These are phyloP conservation scores for Alternaria sp. DNA, from an alignment of 2,329 filamentous ascomycete species.

Conservation along the genomic window DNA sequence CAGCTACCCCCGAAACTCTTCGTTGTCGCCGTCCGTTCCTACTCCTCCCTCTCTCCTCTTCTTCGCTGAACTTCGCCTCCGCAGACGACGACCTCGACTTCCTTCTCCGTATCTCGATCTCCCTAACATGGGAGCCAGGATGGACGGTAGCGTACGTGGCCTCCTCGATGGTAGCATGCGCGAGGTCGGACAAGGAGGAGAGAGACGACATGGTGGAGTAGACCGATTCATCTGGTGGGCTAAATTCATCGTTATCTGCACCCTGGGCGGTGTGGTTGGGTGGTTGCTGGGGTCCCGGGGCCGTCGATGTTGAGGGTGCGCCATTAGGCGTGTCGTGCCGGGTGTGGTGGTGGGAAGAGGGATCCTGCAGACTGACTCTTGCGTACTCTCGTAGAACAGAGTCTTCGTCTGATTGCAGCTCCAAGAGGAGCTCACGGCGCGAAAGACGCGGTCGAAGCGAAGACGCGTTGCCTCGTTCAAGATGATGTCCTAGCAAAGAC, in stretches of 20 bases:
- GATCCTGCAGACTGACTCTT: background rate
- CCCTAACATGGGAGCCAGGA: background rate
- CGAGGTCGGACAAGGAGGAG: background rate
- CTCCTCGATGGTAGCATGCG: background rate
- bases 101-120: background rate
- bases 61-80: background rate
- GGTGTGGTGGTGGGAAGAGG: background rate
- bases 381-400: conserved; percentile 5
- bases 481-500: background rate
- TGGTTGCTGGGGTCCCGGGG: background rate
- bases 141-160: background rate
- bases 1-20: background rate
- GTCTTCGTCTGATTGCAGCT: conserved; percentile 3
- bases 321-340: background rate
- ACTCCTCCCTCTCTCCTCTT: background rate
- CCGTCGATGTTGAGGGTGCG: background rate
- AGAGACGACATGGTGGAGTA: background rate
- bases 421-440: background rate
- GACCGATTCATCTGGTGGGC: background rate
- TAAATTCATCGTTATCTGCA: background rate
- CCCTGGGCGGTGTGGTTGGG: background rate
- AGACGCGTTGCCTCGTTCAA: background rate
- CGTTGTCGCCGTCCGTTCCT: background rate
- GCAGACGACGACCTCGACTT: background rate
- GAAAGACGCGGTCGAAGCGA: background rate